A percentile compares a stretch with the other conserved stretches of the same genome.
phyloP scores from a whole-genome alignment of 768 basidiomycete species.

The Tulasnella sp. region DNA sequence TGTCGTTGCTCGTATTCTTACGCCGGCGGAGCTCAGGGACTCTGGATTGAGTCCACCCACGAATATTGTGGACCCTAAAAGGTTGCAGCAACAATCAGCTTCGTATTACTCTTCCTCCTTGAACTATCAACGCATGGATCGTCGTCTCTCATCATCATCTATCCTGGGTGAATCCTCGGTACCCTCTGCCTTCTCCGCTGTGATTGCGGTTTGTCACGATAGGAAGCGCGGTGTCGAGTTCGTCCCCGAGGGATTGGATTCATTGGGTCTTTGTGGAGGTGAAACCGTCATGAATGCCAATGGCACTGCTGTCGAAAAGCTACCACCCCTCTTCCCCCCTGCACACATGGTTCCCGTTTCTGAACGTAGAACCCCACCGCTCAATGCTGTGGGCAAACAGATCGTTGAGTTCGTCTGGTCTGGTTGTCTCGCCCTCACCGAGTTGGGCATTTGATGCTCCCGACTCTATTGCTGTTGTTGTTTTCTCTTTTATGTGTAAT shows the following conservation, averaged over 20 bases:
- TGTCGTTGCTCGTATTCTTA: conserved; percentile 59
- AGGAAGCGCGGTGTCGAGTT: conserved; percentile 46
- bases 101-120: conserved; percentile 35
- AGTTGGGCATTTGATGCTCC: conserved; percentile 6
- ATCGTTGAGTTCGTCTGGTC: conserved; percentile 44
- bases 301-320: conserved; percentile 27
- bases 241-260: conserved; percentile 60
- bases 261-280: conserved; percentile 50
- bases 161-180: conserved; percentile 21
- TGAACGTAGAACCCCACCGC: conserved; percentile 29
- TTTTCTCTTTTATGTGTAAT: too few relatives aligned
- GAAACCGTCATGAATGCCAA: conserved; percentile 31
- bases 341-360: conserved; percentile 10
- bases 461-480: too few relatives aligned
- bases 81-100: conserved; percentile 27
- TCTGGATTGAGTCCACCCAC: conserved; percentile 34
- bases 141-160: conserved; percentile 6
- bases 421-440: conserved; percentile 36
- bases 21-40: conserved; percentile 56
- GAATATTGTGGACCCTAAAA: conserved; percentile 21
- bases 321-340: conserved; percentile 11
- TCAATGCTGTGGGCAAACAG: conserved; percentile 38
- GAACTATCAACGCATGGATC: conserved; percentile 13
- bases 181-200: conserved; percentile 35
- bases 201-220: conserved; percentile 30